Evolutionary conservation across 768 basidiomycete species (phyloP).

Genomic region (Suillus alpinus): DNA sequence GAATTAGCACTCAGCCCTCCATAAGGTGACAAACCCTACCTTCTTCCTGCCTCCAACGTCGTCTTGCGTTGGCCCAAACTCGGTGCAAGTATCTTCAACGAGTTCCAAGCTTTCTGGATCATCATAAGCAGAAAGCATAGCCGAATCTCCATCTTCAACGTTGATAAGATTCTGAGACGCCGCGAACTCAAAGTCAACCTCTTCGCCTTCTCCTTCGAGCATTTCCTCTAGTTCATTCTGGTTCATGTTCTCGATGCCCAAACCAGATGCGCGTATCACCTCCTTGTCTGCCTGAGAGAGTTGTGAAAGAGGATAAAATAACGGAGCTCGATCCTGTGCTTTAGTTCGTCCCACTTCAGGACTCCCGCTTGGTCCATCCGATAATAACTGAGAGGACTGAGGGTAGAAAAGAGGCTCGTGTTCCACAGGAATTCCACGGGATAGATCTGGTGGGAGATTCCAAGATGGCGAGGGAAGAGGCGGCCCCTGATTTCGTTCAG

Average conservation of each 20-base stretch:
- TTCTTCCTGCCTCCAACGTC: slow-evolving; percentile 19
- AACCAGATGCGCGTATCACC: slow-evolving; percentile 54
- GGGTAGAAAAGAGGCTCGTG: slow-evolving; percentile 24
- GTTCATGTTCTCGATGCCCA: slow-evolving; percentile 68
- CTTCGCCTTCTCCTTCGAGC: slow-evolving; percentile 33
- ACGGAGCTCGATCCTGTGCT: slow-evolving; percentile 17
- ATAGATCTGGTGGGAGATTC: background rate
- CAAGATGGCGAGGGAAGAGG: background rate
- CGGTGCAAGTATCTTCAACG: slow-evolving; percentile 23
- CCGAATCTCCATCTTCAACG: slow-evolving; percentile 5
- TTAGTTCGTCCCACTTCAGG: background rate
- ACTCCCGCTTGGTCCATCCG: slow-evolving; percentile 5
- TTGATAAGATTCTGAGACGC: background rate
- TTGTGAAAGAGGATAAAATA: slow-evolving; percentile 56
- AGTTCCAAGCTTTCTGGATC: slow-evolving; percentile 26
- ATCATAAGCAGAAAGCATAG: background rate
- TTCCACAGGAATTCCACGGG: slow-evolving; percentile 3
- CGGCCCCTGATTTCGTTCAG: slow-evolving; percentile 2
- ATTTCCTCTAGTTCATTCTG: slow-evolving; percentile 54
- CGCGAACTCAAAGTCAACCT: slow-evolving; percentile 25
- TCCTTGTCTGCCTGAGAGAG: slow-evolving; percentile 54
- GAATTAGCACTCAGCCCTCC: background rate
- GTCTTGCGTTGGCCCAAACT: slow-evolving; percentile 32
- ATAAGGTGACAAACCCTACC: slow-evolving; percentile 13
- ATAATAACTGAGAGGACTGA: slow-evolving; percentile 17